Base-by-base conservation (phyloP, 2,329 filamentous ascomycete species). In the Ophiostoma ulmi region DNA sequence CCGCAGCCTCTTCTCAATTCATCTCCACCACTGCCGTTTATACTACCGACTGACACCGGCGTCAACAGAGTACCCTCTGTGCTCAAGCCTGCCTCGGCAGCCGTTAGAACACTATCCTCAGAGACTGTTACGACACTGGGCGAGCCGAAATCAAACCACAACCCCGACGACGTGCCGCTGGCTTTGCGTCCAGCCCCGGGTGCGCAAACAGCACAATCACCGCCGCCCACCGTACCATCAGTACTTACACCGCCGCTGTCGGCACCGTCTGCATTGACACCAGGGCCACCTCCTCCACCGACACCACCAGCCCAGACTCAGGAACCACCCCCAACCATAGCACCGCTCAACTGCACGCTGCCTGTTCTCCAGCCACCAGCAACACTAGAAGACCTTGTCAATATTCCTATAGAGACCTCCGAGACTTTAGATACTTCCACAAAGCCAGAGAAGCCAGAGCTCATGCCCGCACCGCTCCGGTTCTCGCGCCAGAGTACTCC, bases 401-500 rank as follows among this genome's bases (percentile, higher is more conserved):
- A 48, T 20, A 20, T 3, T 13, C 3, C 52, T 13, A 6, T 14
- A 26, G 52, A 58, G 52, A 58, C 22, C 3, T 4, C n/a, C 8
- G 52, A n/a, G 44, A 58, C 22, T 8, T 5, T 26, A 10, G 17
- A 36, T 1, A 64, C 31, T n/a, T 20, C 31, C 11, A 10, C 38
- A 17, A 31, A 20, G 7, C 48, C n/a, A 48, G 13, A 35, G 11
- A 48, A 69, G 52, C 20, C 68, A 5, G 65, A 70, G 17, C 63
- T 70, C 48, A 11, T 68, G 44, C 71, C 71, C 1, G 71, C 69
- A 17, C 71, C 71, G 1, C 68, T 72, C 3, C 64, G 67, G 4
- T 14, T 72, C 3, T 63, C 41, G 3, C 71, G 68, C 7, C 41
- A 67, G n/a, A 61, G 55, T n/a, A 69, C 48, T 10, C 64, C 65